Evolutionary conservation across 1,139 yeast genomes (phyloP), one percentile per base, ranked within the genome.

Genomic region (Kurtzmaniella quercitrusa): DNA sequence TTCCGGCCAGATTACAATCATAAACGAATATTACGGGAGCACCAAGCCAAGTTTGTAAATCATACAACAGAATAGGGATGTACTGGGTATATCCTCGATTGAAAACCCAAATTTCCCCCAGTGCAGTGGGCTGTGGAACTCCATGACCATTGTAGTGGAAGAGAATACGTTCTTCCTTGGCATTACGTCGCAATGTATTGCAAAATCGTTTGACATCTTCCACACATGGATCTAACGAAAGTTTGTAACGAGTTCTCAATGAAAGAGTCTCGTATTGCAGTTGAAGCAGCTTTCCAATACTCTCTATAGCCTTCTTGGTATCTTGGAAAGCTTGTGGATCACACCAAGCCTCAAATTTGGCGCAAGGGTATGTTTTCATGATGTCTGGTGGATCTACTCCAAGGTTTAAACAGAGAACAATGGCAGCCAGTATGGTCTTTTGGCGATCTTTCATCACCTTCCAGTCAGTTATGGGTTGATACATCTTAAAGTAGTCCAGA

Each of bases 91-190:
- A 94, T 1, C 96, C 96, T 52, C 97, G 71, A 61, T 93, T 93
- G 66, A 93, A 93, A 14, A 94, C 98, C 99, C 99, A 93, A 18
- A 93, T 88, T 58, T 93, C 99, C n/a, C 99, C 99, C 42, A 91
- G 82, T 22, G 89, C 81, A 0, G 98, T 94, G 0, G 99, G 98
- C 51, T 89, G 89, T 0, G 99, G 99, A 2, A 93, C 99, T 15
- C 99, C 99, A 58, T 93, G 99, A 3, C 99, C 99, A 56, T 93
- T 93, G 60, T 94, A 93, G 60, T 94, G 98, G 61, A 93, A 93
- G 42, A 93, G 62, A 9, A 91, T 85, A 43, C 98, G 74, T 57
- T 84, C 91, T 49, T 93, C 98, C 56, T 93, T 87, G 3, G 98
- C 96, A 45, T 87, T 86, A 45, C 98, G 74, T 52, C 98, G 71